These are phyloP conservation scores for Hypseocharis bilobata DNA, from an alignment of 441 rosid species.

Conservation along the genomic window DNA sequence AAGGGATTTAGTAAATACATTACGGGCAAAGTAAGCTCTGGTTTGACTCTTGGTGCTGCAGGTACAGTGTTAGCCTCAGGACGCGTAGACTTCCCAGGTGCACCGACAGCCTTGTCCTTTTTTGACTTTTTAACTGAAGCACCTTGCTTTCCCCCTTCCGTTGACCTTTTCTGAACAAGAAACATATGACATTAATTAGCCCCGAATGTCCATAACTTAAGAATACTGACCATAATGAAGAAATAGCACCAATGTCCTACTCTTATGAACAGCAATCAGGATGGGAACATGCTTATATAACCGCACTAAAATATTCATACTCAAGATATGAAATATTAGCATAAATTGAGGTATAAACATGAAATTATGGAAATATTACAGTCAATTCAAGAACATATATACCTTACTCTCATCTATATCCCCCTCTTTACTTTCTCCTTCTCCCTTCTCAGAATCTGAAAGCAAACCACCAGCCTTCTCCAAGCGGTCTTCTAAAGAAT, in stretches of 20 bases:
- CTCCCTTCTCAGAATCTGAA: constrained; percentile 73
- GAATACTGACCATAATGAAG: background rate
- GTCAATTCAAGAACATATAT: constrained; percentile 19
- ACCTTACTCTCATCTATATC: constrained; percentile 85
- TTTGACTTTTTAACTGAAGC: constrained; percentile 66
- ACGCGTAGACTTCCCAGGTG: constrained; percentile 59
- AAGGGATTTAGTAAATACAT: constrained; percentile 46
- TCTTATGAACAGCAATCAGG: background rate
- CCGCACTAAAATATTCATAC: background rate
- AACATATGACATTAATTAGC: constrained; percentile 11
- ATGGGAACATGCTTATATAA: background rate
- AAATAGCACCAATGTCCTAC: background rate
- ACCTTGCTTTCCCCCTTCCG: constrained; percentile 83
- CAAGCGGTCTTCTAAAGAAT: constrained; percentile 75
- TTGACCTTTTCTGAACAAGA: constrained; percentile 55
- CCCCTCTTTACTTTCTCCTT: constrained; percentile 74
- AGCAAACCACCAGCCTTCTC: constrained; percentile 68
- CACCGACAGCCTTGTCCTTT: constrained; percentile 69
- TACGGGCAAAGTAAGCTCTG: constrained; percentile 87
- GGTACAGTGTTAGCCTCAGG: constrained; percentile 52
- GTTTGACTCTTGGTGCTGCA: constrained; percentile 65
- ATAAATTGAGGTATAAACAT: background rate
- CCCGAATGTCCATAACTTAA: background rate
- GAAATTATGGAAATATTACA: background rate
- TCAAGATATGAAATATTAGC: background rate